A percentile compares a stretch with the other conserved stretches of the same genome.
phyloP scores from a whole-genome alignment of 1,284 basidiomycete genomes.

The Trametes polyzona region DNA sequence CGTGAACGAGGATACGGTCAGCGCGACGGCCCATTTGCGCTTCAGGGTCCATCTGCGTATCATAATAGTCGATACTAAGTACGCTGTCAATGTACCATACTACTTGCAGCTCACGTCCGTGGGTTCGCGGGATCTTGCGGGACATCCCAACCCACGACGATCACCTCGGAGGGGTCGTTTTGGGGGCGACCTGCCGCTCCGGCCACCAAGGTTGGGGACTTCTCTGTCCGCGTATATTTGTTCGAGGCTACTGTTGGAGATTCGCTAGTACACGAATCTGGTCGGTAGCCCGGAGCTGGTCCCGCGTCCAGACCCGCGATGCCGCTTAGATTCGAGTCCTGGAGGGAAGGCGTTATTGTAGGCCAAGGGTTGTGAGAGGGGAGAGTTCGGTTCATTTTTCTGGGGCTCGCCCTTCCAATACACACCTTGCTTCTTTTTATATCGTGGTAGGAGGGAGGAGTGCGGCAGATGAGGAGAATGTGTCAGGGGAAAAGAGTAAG shows the following conservation, averaged over 20 bases:
- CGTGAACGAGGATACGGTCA: conserved; percentile 60
- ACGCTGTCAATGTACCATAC: too few species aligned
- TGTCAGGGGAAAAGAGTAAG: conserved; percentile 8
- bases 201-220: neutral
- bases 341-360: too few species aligned
- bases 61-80: too few species aligned
- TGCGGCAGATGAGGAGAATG: neutral
- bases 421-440: neutral
- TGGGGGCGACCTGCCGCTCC: neutral
- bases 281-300: neutral
- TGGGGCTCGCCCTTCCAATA: too few species aligned
- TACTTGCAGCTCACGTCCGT: too few species aligned
- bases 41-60: conserved; percentile 51
- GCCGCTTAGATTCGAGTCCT: too few species aligned
- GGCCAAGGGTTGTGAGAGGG: too few species aligned
- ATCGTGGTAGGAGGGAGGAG: neutral
- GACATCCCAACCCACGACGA: conserved; percentile 61
- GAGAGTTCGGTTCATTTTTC: too few species aligned
- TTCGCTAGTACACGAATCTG: neutral
- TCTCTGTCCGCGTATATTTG: neutral
- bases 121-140: conserved; percentile 62
- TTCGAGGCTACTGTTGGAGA: neutral
- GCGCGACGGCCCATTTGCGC: conserved; percentile 61
- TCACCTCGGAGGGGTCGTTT: conserved; percentile 6
- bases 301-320: neutral